Base-by-base conservation (phyloP, 2,329 filamentous ascomycete genomes). In the Neofusicoccum kwambonambiense region DNA sequence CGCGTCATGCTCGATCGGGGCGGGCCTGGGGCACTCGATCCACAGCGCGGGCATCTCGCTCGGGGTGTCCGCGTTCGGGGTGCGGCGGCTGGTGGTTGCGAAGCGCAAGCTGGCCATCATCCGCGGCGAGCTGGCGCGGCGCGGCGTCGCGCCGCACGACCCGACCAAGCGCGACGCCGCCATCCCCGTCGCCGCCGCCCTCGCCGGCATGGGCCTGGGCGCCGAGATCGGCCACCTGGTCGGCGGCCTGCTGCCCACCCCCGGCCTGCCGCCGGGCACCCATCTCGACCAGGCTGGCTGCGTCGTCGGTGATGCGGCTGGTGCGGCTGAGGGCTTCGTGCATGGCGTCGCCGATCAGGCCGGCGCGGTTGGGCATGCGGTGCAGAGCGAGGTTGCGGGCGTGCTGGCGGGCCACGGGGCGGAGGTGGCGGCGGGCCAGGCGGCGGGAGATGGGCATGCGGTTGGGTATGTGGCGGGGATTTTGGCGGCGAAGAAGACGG, bases 401-500 rank as follows among this genome's bases (percentile, higher is more conserved):
- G 42, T 35, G 56, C 1, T 47, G 41, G 56, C 41, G 17, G 56
- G 41, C 11, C 56, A 60, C 19, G 56, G 31, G 41, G 41, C 15
- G 12, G 56, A 9, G 0, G 56, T 31, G 56, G 56, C 6, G 27
- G 56, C 27, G n/a, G 56, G 15, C 1, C 9, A 3, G 9, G 50
- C 31, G 9, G 34, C 42, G 41, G 56, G 56, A 0, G 42, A 60
- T 34, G 56, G 56, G n/a, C 56, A 60, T 37, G 42, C 42, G 41
- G 56, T 60, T 0, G 56, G 56, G n/a, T 60, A 60, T 6, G 56
- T 60, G 56, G 56, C 56, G 56, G 56, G 56, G 5, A 37, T 60
- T 13, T n/a, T 60, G 56, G 56, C 56, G 56, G 56, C 56, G 56
- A 60, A 47, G 56, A 60, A 60, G 56, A 47, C 56, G 56, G 56